phyloP scores from a whole-genome alignment of 495 filamentous ascomycete genomes.

The Aspergillus campestris region DNA sequence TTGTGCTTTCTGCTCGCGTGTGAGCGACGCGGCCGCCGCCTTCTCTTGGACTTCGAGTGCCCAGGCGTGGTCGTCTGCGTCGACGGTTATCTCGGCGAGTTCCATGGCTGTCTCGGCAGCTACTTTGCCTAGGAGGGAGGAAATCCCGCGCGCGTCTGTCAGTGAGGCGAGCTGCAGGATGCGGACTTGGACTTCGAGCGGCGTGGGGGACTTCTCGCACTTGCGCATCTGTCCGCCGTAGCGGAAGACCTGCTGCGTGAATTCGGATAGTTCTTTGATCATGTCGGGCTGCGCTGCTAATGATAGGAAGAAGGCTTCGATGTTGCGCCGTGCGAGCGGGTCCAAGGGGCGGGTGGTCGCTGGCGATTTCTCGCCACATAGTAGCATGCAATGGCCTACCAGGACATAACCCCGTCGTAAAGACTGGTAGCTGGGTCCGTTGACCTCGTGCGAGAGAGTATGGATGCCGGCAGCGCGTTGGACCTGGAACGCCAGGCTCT shows the following conservation, averaged over 20 bases:
- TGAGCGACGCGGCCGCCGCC: constrained; percentile 7
- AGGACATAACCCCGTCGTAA: constrained; percentile 32
- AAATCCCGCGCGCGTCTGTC: constrained; percentile 14
- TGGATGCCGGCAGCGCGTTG: constrained; percentile 18
- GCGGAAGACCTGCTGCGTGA: constrained; percentile 30
- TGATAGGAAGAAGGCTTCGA: constrained; percentile 16
- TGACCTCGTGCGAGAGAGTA: background rate
- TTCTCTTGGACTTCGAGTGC: constrained; percentile 38
- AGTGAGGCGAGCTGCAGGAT: constrained; percentile 22
- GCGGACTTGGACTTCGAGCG: constrained; percentile 21
- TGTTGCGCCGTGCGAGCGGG: constrained; percentile 8
- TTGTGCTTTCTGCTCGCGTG: constrained; percentile 8
- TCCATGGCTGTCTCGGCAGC: constrained; percentile 41
- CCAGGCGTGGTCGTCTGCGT: constrained; percentile 42
- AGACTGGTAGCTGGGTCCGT: constrained; percentile 15
- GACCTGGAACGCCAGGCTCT: constrained; percentile 17
- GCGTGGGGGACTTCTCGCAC: constrained; percentile 13
- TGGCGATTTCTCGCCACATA: constrained; percentile 17
- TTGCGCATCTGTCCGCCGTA: constrained; percentile 23
- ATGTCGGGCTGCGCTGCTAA: constrained; percentile 24
- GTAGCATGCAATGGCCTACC: constrained; percentile 26
- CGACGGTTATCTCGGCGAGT: constrained; percentile 36
- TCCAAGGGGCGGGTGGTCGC: constrained; percentile 4
- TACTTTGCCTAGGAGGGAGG: constrained; percentile 28
- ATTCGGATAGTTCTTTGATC: constrained; percentile 29